Evolutionary conservation across 371 early-diverging fungal species (phyloP).

Genomic region (Mortierella sp.): DNA sequence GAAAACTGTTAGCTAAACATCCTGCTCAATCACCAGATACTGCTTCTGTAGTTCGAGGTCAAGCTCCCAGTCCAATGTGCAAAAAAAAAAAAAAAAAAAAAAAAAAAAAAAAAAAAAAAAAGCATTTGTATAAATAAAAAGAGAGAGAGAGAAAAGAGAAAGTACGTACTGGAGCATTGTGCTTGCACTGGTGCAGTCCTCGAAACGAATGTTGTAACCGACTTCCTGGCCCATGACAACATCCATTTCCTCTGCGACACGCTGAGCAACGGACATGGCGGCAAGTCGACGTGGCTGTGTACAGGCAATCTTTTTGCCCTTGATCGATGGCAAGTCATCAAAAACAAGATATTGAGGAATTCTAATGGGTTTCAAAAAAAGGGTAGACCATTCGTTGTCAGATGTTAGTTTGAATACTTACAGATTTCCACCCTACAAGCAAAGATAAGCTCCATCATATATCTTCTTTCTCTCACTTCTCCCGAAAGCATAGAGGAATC

Average conservation of each 20-base stretch:
- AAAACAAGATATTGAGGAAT: slow-evolving; percentile 96
- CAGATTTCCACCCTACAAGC: too few species aligned
- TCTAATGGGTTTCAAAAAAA: slow-evolving; percentile 52
- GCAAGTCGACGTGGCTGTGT: slow-evolving; percentile 99
- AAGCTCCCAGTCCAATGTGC: slow-evolving; percentile 5
- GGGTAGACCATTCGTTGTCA: not conserved
- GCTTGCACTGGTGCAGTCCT: slow-evolving; percentile 84
- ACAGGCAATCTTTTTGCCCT: slow-evolving; percentile 92
- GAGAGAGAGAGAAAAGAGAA: not conserved
- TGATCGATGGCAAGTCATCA: slow-evolving; percentile 91
- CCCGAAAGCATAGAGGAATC: too few species aligned
- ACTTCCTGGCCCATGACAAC: slow-evolving; percentile 91
- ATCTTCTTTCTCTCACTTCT: too few species aligned
- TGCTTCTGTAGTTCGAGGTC: too few species aligned
- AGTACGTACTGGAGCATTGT: slow-evolving; percentile 84
- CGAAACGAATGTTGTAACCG: slow-evolving; percentile 98
- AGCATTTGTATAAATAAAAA: not conserved
- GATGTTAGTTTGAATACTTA: not conserved
- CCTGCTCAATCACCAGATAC: not conserved
- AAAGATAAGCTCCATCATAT: too few species aligned
- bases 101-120: slow-evolving; percentile 4
- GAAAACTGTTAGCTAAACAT: slow-evolving; percentile 17
- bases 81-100: not conserved
- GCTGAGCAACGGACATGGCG: slow-evolving; percentile 97
- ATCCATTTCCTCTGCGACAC: slow-evolving; percentile 96